Percentiles rank a stretch among this genome's conserved stretches.
Conservation (phyloP, 345 rosid genomes). For the Zanthoxylum bungeanum region DNA sequence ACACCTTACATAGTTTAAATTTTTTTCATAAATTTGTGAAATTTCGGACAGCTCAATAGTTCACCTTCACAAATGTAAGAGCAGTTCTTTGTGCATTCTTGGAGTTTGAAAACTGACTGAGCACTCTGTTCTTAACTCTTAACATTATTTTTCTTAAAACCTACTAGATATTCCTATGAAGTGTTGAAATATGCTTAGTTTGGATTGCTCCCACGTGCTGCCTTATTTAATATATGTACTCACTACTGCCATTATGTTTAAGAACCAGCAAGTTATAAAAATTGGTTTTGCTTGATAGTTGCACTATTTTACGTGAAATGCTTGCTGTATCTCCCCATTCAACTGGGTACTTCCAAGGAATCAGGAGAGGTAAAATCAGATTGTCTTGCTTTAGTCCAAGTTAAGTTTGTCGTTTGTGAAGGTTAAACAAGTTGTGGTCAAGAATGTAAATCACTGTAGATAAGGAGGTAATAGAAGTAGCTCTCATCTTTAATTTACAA, state of each 20-base stretch:
- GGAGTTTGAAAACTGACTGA: background rate
- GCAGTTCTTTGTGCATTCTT: background rate
- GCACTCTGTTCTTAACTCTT: background rate
- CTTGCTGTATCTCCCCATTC: background rate
- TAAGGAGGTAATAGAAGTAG: background rate
- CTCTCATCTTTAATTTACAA: background rate
- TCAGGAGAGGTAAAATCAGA: background rate
- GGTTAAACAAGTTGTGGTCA: background rate
- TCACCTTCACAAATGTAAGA: background rate
- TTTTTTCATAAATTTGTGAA: background rate
- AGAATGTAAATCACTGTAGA: background rate
- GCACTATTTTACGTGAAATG: too few relatives aligned
- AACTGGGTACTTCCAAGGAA: background rate
- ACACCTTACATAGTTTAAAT: background rate
- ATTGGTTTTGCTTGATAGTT: background rate
- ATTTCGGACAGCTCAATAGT: background rate
- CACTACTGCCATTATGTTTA: background rate
- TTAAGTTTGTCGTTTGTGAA: background rate
- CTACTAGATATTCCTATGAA: background rate
- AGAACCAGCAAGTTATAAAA: background rate
- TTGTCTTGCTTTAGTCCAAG: background rate
- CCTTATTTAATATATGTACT: background rate
- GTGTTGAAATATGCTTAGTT: background rate
- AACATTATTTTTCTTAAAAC: background rate
- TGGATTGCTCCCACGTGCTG: background rate